Evolutionary conservation across 1,284 basidiomycete genomes (phyloP).

Genomic region (Leccinum huronense): DNA sequence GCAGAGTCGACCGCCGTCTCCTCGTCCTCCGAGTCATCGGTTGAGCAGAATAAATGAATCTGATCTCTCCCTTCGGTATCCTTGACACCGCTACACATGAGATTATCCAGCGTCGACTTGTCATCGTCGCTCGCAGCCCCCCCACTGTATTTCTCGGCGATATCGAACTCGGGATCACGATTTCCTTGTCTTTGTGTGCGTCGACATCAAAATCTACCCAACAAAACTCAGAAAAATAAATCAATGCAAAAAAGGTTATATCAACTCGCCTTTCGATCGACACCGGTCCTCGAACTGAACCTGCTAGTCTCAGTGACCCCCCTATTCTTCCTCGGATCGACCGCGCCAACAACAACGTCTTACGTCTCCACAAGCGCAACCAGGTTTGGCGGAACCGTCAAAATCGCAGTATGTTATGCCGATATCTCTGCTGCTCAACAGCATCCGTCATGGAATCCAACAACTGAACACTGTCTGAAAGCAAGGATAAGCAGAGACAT

Average conservation of each 20-base stretch:
- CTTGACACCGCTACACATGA: conserved; percentile 17
- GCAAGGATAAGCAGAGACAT: conserved; percentile 8
- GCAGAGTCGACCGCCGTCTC: conserved; percentile 10
- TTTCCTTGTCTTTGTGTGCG: conserved; percentile 59
- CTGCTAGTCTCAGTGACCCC: conserved; percentile 77
- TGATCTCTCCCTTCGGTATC: conserved; percentile 36
- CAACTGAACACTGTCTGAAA: conserved; percentile 75
- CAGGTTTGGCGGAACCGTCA: conserved; percentile 77
- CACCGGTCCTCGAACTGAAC: conserved; percentile 78
- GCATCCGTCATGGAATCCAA: conserved; percentile 81
- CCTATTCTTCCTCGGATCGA: conserved; percentile 75
- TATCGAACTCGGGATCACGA: conserved; percentile 27
- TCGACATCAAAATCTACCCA: conserved; percentile 72
- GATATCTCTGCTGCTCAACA: conserved; percentile 26
- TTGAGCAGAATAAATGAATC: background rate
- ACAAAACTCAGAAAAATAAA: conserved; percentile 5
- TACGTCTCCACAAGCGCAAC: conserved; percentile 80
- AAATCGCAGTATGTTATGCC: conserved; percentile 54
- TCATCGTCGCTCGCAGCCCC: conserved; percentile 13
- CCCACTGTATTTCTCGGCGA: conserved; percentile 29
- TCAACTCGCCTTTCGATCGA: conserved; percentile 66
- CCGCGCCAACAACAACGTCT: conserved; percentile 78
- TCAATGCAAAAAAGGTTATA: conserved; percentile 4
- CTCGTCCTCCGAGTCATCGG: conserved; percentile 17
- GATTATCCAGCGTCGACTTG: conserved; percentile 17